phyloP scores from a whole-genome alignment of 2,329 filamentous ascomycete genomes.

The Nemania sp. region DNA sequence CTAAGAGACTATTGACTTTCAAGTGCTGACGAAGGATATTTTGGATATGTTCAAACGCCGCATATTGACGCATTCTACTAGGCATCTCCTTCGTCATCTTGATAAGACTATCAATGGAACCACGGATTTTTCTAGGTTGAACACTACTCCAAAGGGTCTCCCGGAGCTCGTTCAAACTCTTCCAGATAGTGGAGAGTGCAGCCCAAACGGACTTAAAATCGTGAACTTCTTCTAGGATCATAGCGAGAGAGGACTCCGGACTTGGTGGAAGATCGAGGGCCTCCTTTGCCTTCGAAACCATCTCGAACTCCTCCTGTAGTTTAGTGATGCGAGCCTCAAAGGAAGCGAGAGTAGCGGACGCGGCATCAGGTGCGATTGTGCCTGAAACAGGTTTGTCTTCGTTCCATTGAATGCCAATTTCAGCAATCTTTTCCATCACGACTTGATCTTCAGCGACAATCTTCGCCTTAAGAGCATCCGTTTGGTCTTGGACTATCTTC shows the following conservation, averaged over 20 bases:
- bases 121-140: slow-evolving; percentile 90
- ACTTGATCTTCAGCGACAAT: slow-evolving; percentile 94
- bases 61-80: slow-evolving; percentile 98
- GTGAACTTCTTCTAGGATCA: slow-evolving; percentile 93
- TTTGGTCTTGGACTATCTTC: slow-evolving; percentile 96
- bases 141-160: slow-evolving; percentile 96
- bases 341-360: slow-evolving; percentile 81
- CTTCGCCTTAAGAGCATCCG: slow-evolving; percentile 93
- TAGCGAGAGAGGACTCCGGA: slow-evolving; percentile 82
- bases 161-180: slow-evolving; percentile 90
- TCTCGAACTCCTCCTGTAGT: slow-evolving; percentile 87
- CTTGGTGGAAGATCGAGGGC: slow-evolving; percentile 89
- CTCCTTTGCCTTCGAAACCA: slow-evolving; percentile 97
- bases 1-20: slow-evolving; percentile 89
- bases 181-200: slow-evolving; percentile 94
- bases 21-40: slow-evolving; percentile 87
- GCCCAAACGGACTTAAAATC: slow-evolving; percentile 99
- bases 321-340: slow-evolving; percentile 89
- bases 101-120: slow-evolving; percentile 89
- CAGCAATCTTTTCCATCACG: slow-evolving; percentile 86
- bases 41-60: slow-evolving; percentile 99
- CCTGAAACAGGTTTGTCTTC: slow-evolving; percentile 97
- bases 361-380: slow-evolving; percentile 89
- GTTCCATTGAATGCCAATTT: slow-evolving; percentile 89
- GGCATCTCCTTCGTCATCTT: slow-evolving; percentile 99